These are phyloP conservation scores for Dalbergia oliveri DNA, from an alignment of 306 rosid genomes.

Conservation along the genomic window DNA sequence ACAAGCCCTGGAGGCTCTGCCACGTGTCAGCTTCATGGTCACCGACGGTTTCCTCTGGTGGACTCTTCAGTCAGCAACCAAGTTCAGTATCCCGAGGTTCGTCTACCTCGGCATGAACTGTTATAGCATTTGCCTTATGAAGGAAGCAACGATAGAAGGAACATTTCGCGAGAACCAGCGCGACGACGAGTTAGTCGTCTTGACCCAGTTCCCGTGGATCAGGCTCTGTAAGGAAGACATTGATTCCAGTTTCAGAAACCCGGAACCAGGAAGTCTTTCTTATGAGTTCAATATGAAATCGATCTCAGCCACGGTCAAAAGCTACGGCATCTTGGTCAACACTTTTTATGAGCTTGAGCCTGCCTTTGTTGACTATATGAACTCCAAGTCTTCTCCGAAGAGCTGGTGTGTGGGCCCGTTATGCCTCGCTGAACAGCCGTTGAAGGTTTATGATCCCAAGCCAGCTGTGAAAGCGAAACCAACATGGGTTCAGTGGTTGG, in stretches of 20 bases:
- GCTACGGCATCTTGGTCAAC: neutral
- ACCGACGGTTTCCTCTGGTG: conserved; percentile 39
- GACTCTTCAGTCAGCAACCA: neutral
- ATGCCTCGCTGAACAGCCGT: neutral
- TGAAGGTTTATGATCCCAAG: neutral
- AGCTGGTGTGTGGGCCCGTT: conserved; percentile 32
- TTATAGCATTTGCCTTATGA: neutral
- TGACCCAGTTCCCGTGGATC: conserved; percentile 37
- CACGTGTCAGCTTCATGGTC: conserved; percentile 35
- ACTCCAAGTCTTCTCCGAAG: neutral
- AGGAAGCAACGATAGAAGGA: neutral
- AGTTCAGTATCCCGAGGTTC: neutral
- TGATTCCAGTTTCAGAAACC: neutral
- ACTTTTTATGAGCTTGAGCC: conserved; percentile 43
- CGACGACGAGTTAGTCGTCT: neutral
- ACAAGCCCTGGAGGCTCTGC: neutral
- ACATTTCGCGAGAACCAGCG: neutral
- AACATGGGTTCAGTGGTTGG: conserved; percentile 23
- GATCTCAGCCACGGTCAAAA: neutral
- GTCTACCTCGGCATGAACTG: conserved; percentile 1
- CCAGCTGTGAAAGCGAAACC: neutral
- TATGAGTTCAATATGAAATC: neutral
- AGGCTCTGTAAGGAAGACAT: conserved; percentile 24
- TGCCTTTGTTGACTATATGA: neutral
- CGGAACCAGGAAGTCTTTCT: neutral